phyloP scores from a whole-genome alignment of 2,329 filamentous ascomycete species.

The Xylaria digitata region DNA sequence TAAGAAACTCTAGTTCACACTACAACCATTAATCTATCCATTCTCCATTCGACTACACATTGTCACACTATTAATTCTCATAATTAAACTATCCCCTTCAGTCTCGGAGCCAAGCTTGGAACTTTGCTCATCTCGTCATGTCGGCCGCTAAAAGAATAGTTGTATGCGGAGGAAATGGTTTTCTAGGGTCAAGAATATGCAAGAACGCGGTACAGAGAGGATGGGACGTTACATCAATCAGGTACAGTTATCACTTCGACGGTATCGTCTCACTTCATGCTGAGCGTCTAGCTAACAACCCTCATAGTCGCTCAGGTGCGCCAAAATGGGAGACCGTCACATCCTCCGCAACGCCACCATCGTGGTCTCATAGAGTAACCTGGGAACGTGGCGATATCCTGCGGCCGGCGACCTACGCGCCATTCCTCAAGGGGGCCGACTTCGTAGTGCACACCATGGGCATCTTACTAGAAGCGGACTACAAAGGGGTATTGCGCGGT shows the following conservation, averaged over 20 bases:
- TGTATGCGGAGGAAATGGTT: conserved; percentile 93
- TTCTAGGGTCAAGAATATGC: conserved; percentile 89
- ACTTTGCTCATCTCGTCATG: conserved; percentile 50
- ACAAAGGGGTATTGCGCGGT: conserved; percentile 90
- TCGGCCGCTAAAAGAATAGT: conserved; percentile 80
- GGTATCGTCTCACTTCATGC: neutral
- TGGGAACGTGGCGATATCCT: conserved; percentile 94
- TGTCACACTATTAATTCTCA: neutral
- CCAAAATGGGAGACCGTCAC: conserved; percentile 86
- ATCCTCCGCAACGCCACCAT: conserved; percentile 74
- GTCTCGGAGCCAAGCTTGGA: conserved; percentile 5
- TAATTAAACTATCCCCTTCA: conserved; percentile 7
- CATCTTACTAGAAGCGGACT: conserved; percentile 95
- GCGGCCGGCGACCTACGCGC: conserved; percentile 80
- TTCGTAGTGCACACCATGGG: conserved; percentile 96
- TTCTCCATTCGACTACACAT: neutral
- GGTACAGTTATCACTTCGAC: conserved; percentile 62
- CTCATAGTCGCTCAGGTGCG: conserved; percentile 82
- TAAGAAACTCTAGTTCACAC: neutral
- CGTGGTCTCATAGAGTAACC: conserved; percentile 83
- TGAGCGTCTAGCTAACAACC: conserved; percentile 36
- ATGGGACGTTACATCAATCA: conserved; percentile 93
- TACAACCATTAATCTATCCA: neutral
- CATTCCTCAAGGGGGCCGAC: conserved; percentile 79
- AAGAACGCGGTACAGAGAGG: conserved; percentile 85